Percentiles rank a stretch among this genome's conserved stretches.
Conservation (phyloP, 345 rosid genomes). For the Bruguiera parviflora region DNA sequence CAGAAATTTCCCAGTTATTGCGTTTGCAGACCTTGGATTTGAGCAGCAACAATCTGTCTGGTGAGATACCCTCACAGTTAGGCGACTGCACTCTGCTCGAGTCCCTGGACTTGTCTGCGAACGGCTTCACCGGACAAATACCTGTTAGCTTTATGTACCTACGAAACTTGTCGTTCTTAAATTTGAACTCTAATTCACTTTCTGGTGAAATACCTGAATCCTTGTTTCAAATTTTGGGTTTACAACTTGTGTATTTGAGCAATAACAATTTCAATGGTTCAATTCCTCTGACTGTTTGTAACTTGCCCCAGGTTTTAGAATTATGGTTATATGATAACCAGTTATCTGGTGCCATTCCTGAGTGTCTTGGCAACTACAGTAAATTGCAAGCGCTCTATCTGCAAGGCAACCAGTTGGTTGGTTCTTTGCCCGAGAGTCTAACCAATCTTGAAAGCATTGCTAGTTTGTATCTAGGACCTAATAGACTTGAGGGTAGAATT, state of each 20-base stretch:
- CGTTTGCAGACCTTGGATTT: conserved; percentile 46
- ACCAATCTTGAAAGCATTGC: conserved; percentile 51
- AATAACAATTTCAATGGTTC: conserved; percentile 55
- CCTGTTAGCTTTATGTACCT: conserved; percentile 40
- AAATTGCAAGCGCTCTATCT: conserved; percentile 43
- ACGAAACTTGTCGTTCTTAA: conserved; percentile 28
- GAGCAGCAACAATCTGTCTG: conserved; percentile 48
- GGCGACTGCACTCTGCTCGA: conserved; percentile 52
- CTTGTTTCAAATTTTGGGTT: conserved; percentile 37
- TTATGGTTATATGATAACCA: conserved; percentile 42
- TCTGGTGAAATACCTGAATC: conserved; percentile 56
- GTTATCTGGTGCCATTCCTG: conserved; percentile 63
- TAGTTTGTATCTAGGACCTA: conserved; percentile 35
- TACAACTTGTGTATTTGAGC: conserved; percentile 38
- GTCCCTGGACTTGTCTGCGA: conserved; percentile 52
- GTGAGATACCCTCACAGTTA: conserved; percentile 42
- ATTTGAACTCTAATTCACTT: conserved; percentile 47
- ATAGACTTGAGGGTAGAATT: conserved; percentile 47
- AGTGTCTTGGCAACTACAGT: conserved; percentile 58
- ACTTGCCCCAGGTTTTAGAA: conserved; percentile 32
- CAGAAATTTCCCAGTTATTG: conserved; percentile 47
- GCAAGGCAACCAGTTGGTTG: conserved; percentile 44
- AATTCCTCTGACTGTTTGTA: conserved; percentile 57
- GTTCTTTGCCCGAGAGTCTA: conserved; percentile 55
- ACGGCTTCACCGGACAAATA: conserved; percentile 50